Evolutionary conservation across 2,329 filamentous ascomycete genomes (phyloP).

Genomic region (Lachnellula arida): DNA sequence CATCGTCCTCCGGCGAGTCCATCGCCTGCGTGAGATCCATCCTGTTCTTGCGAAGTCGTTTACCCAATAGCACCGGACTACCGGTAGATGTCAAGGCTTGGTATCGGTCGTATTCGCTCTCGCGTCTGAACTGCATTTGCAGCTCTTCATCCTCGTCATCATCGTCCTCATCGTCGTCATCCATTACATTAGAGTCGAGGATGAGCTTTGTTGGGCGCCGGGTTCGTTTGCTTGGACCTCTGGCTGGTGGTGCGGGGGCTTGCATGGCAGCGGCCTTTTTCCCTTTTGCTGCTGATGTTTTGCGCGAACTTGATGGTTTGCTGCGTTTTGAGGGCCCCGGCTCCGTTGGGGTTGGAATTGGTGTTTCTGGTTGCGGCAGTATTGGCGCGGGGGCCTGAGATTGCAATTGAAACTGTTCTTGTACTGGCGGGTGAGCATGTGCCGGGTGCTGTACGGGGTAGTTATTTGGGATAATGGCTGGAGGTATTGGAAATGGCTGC

Average conservation of each 20-base stretch:
- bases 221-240: slow-evolving; percentile 18
- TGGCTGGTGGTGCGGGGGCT: slow-evolving; percentile 4
- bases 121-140: slow-evolving; percentile 11
- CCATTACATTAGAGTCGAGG: slow-evolving; percentile 10
- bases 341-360: background rate
- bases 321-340: background rate
- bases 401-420: background rate
- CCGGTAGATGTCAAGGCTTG: slow-evolving; percentile 25
- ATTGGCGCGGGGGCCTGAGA: background rate
- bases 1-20: slow-evolving; percentile 6
- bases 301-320: background rate
- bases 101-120: slow-evolving; percentile 28
- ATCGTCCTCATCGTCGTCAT: slow-evolving; percentile 15
- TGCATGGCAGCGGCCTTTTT: background rate
- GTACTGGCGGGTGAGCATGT: background rate
- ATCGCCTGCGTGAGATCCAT: slow-evolving; percentile 8
- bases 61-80: slow-evolving; percentile 20
- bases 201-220: slow-evolving; percentile 13
- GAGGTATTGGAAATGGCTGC: slow-evolving; percentile 4
- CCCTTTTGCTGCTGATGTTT: background rate
- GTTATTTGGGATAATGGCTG: background rate
- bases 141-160: slow-evolving; percentile 15
- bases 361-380: background rate
- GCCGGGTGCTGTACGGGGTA: slow-evolving; percentile 1
- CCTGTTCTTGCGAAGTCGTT: slow-evolving; percentile 21